Conservation (phyloP, 257 asterid genomes). For the Cinchona pubescens region DNA sequence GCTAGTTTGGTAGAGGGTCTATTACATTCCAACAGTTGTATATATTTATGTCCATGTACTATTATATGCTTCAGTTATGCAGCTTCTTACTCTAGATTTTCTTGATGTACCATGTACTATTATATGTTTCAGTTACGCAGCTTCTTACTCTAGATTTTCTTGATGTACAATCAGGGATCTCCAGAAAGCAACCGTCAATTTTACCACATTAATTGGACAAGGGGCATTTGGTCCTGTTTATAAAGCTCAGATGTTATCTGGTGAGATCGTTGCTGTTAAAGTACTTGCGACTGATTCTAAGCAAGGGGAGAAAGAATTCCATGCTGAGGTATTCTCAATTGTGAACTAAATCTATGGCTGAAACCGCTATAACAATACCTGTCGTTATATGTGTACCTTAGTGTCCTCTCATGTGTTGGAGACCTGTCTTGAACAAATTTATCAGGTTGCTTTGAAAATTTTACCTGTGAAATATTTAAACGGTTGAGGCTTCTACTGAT, state of each 20-base stretch:
- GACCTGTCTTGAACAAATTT: not conserved
- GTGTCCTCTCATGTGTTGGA: not conserved
- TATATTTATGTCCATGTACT: not conserved
- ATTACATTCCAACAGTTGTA: not conserved
- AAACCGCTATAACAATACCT: not conserved
- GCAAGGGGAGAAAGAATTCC: conserved; percentile 96
- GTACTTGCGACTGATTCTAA: conserved; percentile 88
- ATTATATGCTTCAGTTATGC: not conserved
- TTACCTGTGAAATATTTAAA: not conserved
- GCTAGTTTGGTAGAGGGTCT: not conserved
- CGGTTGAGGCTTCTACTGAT: not conserved
- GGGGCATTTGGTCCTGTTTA: conserved; percentile 95
- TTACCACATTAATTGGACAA: conserved; percentile 84
- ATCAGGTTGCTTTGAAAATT: not conserved
- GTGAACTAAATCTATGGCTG: not conserved
- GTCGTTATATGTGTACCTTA: not conserved
- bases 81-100: conserved; percentile 19
- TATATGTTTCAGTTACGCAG: not conserved
- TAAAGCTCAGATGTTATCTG: conserved; percentile 79
- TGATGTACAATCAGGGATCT: conserved; percentile 63
- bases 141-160: conserved; percentile 22
- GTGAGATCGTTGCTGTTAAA: conserved; percentile 89
- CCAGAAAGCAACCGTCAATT: conserved; percentile 84
- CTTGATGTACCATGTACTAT: conserved; percentile 22
- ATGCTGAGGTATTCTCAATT: conserved; percentile 64